A percentile compares a stretch with the other conserved stretches of the same genome.
Conservation (phyloP, 148 eudicot genomes). For the Tetragonia tetragonoides region DNA sequence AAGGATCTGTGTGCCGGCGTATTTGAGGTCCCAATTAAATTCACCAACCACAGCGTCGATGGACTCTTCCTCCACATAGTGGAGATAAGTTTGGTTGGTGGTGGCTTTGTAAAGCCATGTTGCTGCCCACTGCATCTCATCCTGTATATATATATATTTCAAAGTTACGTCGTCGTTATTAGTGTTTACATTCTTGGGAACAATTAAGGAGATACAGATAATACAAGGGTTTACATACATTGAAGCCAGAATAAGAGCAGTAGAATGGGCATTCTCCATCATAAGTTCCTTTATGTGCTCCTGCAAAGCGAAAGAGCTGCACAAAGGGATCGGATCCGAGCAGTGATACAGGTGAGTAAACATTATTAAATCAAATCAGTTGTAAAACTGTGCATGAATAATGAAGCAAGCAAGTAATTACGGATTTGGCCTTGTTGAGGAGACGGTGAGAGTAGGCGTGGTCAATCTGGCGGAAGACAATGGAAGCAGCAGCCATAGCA, state of each 20-base stretch:
- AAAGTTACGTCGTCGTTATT: too few species aligned
- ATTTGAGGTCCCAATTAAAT: constrained; percentile 93
- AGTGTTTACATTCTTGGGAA: neutral
- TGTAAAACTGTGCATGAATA: too few species aligned
- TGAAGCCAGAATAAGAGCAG: constrained; percentile 77
- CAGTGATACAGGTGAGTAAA: neutral
- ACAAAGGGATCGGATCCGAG: neutral
- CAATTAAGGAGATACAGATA: constrained; percentile 5
- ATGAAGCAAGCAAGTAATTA: constrained; percentile 15
- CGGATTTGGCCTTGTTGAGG: constrained; percentile 59
- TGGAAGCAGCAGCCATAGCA: constrained; percentile 75
- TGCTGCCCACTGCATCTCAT: constrained; percentile 92
- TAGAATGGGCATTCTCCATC: constrained; percentile 93
- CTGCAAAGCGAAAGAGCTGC: constrained; percentile 74
- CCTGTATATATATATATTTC: constrained; percentile 34
- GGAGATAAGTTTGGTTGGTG: constrained; percentile 34
- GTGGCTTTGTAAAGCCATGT: constrained; percentile 80
- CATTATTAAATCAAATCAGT: too few species aligned
- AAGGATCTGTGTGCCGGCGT: constrained; percentile 76
- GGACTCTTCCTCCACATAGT: constrained; percentile 57
- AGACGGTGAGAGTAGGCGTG: constrained; percentile 44
- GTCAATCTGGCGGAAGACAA: constrained; percentile 53
- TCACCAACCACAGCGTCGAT: constrained; percentile 49
- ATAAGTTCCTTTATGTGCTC: constrained; percentile 51
- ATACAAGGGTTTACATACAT: constrained; percentile 32